Evolutionary conservation across 1,284 basidiomycete species (phyloP).

Genomic region (Ceratobasidium sp.): DNA sequence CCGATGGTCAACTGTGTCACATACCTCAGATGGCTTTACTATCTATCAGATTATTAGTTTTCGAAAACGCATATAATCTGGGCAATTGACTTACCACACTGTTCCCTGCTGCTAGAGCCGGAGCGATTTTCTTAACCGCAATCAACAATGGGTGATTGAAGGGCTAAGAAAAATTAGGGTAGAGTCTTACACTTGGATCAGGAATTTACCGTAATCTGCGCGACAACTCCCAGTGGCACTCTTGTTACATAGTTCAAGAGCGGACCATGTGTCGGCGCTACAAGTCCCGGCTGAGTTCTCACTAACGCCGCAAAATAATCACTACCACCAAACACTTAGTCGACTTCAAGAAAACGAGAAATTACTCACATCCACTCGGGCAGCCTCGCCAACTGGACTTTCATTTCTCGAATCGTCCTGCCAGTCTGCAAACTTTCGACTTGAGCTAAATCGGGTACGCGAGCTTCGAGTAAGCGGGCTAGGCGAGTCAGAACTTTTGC

Average conservation of each 20-base stretch:
- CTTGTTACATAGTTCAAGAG: constrained; percentile 78
- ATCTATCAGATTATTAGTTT: constrained; percentile 49
- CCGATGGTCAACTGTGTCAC: constrained; percentile 5
- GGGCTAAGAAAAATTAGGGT: constrained; percentile 55
- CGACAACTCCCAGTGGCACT: constrained; percentile 80
- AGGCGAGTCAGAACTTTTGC: constrained; percentile 69
- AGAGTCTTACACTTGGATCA: background rate
- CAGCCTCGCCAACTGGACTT: constrained; percentile 70
- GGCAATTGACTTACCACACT: constrained; percentile 54
- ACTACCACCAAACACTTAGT: constrained; percentile 49
- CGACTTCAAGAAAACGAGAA: background rate
- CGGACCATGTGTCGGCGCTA: constrained; percentile 79
- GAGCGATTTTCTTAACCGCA: constrained; percentile 83
- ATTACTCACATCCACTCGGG: constrained; percentile 79
- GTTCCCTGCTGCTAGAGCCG: constrained; percentile 84
- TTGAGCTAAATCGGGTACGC: constrained; percentile 63
- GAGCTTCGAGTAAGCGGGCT: constrained; percentile 64
- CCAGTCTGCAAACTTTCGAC: constrained; percentile 65
- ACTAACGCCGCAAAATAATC: constrained; percentile 78
- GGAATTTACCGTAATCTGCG: constrained; percentile 71
- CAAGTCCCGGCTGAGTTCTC: constrained; percentile 68
- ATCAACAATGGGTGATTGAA: constrained; percentile 86
- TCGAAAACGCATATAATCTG: background rate
- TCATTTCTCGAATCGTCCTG: constrained; percentile 78
- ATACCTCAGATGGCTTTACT: constrained; percentile 80